phyloP scores from a whole-genome alignment of 2,329 filamentous ascomycete genomes.

The Cordyceps javanica region DNA sequence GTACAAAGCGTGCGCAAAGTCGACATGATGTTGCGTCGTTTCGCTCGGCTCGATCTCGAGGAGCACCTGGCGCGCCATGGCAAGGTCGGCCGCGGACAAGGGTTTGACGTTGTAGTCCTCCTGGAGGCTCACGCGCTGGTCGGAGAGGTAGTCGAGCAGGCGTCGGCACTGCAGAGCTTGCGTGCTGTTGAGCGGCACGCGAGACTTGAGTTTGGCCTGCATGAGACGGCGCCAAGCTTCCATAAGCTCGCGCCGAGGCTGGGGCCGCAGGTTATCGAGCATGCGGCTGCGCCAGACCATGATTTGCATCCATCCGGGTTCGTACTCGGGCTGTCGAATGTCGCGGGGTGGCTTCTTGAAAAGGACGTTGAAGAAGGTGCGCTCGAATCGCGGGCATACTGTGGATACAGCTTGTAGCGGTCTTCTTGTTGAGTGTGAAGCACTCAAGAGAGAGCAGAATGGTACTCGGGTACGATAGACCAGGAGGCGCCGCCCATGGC shows the following conservation, averaged over 20 bases:
- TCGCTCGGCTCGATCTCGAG: conserved; percentile 35
- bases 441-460: conserved; percentile 26
- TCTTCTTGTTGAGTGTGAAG: conserved; percentile 18
- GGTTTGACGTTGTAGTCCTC: conserved; percentile 24
- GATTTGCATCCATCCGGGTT: conserved; percentile 66
- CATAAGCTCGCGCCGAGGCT: conserved; percentile 55
- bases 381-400: conserved; percentile 18
- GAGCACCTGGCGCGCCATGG: conserved; percentile 39
- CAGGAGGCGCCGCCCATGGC: conserved; percentile 37
- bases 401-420: conserved; percentile 21
- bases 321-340: conserved; percentile 56
- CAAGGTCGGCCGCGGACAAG: conserved; percentile 35
- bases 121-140: conserved; percentile 14
- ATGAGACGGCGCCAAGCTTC: conserved; percentile 62
- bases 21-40: conserved; percentile 38
- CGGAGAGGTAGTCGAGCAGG: conserved; percentile 56
- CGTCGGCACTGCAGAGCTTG: conserved; percentile 53
- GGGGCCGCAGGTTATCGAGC: conserved; percentile 58
- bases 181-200: conserved; percentile 52
- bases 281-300: conserved; percentile 60
- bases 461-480: conserved; percentile 28
- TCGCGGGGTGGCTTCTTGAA: conserved; percentile 54
- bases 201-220: conserved; percentile 41
- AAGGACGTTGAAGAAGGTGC: conserved; percentile 54
- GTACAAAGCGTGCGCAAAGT: conserved; percentile 41